phyloP scores from a whole-genome alignment of 768 basidiomycete species.

The Tricholoma flavovirens region DNA sequence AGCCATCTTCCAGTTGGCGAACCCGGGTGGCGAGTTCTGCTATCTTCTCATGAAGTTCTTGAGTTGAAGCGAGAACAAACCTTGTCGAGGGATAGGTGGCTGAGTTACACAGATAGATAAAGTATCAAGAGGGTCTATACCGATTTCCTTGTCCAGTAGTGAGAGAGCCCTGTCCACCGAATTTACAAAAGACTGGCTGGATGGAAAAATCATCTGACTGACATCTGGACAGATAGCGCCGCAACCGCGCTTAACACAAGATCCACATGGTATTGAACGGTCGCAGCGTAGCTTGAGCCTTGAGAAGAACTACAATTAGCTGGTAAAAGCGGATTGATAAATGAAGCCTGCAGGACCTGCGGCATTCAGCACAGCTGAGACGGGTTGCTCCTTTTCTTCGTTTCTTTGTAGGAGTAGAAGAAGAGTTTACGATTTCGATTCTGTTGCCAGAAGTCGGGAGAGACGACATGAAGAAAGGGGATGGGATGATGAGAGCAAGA shows the following conservation, averaged over 20 bases:
- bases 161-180: conserved; percentile 49
- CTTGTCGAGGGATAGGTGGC: conserved; percentile 27
- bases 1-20: conserved; percentile 68
- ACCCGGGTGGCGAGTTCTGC: conserved; percentile 66
- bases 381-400: conserved; percentile 69
- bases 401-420: conserved; percentile 41
- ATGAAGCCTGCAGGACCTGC: conserved; percentile 40
- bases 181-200: background rate
- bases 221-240: conserved; percentile 81
- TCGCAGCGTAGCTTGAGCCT: conserved; percentile 73
- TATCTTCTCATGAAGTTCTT: conserved; percentile 81
- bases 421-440: conserved; percentile 14
- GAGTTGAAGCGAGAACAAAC: conserved; percentile 75
- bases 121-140: conserved; percentile 27
- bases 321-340: conserved; percentile 1
- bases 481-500: conserved; percentile 19
- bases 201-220: conserved; percentile 1
- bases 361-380: conserved; percentile 75
- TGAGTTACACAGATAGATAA: background rate
- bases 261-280: conserved; percentile 70
- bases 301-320: conserved; percentile 6
- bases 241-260: conserved; percentile 76
- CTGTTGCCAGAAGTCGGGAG: conserved; percentile 26
- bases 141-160: conserved; percentile 82
- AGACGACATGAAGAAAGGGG: conserved; percentile 28